Conservation (phyloP, 2,329 filamentous ascomycete genomes). For the Paecilomyces dactylethromorphus region DNA sequence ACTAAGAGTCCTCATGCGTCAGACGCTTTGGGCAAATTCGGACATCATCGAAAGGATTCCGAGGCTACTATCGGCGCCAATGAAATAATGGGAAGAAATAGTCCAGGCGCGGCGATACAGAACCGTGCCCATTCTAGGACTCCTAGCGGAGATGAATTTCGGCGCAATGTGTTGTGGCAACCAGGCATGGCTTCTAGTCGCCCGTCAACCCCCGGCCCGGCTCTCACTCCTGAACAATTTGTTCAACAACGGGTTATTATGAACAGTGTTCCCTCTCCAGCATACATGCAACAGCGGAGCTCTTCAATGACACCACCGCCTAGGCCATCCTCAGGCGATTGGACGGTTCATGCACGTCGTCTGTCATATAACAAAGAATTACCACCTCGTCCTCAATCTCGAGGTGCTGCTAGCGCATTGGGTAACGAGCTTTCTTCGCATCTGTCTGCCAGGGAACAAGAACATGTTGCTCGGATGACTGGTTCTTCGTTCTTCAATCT, state of each 20-base stretch:
- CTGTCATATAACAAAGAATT: constrained; percentile 30
- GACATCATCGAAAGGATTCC: constrained; percentile 25
- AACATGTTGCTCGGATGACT: constrained; percentile 77
- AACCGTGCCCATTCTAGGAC: constrained; percentile 31
- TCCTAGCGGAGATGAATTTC: constrained; percentile 44
- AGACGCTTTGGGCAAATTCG: constrained; percentile 41
- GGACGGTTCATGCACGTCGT: constrained; percentile 25
- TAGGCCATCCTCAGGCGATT: constrained; percentile 32
- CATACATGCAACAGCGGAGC: constrained; percentile 56
- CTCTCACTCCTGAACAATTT: constrained; percentile 74
- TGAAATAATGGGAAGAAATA: constrained; percentile 7
- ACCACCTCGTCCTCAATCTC: constrained; percentile 46
- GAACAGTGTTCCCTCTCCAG: constrained; percentile 44
- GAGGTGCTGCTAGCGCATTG: constrained; percentile 49
- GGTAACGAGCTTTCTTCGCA: constrained; percentile 50
- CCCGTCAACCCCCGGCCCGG: constrained; percentile 41
- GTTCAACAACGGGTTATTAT: constrained; percentile 67
- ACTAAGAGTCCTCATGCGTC: constrained; percentile 51
- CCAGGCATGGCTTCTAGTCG: constrained; percentile 54
- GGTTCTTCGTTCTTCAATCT: constrained; percentile 69
- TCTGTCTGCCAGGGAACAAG: constrained; percentile 80
- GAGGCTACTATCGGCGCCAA: constrained; percentile 23
- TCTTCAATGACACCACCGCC: constrained; percentile 43
- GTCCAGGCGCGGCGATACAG: constrained; percentile 7
- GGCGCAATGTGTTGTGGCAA: constrained; percentile 71